Evolutionary conservation across 768 basidiomycete species (phyloP), one percentile per base, ranked within the genome.

Genomic region (Pholiota microspora): DNA sequence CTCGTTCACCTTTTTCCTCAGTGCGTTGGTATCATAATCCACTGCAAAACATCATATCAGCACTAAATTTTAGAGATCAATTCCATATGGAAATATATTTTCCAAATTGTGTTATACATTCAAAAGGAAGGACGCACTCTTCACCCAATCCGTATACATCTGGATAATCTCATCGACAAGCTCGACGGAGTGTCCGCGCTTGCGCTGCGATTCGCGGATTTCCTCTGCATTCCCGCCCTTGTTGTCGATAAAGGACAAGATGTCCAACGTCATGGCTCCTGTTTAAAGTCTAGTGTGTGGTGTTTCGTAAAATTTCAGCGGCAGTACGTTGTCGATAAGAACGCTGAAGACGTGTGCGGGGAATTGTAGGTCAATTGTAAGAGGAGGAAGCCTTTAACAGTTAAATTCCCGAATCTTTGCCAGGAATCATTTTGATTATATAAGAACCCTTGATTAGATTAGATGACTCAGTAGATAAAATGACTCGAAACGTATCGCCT

Each of bases 121-220:
- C 2, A 45, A 28, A 44, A 31, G 59, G 38, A 42, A 53, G 29
- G 25, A 83, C 92, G 67, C 68, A 97, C 97, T 85, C 71, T 93
- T 91, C 49, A 93, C 92, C 94, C 95, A 98, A 61, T 94, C 90
- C 8, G 81, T 71, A 65, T 98, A 97, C 85, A 95, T 86, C 65
- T 84, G 83, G 55, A 98, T 86, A 55, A 98, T 83, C 69, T 98
- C 93, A 71, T 98, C 94, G 13, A 98, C 95, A 61, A 97, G 69
- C 69, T 94, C 95, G 49, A 92, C 91, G 16, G 89, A 81, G 53
- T 93, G 86, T 8, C 90, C 91, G 45, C 97, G 84, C 72, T 92
- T 94, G 64, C 85, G 78, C 75, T 99, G 96, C 3, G 95, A 98
- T 64, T 93, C 93, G 53, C 88, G 77, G 58, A 98, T 94, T 66